Base-by-base conservation (phyloP, 2,329 filamentous ascomycete species). In the Penicillium sp. region DNA sequence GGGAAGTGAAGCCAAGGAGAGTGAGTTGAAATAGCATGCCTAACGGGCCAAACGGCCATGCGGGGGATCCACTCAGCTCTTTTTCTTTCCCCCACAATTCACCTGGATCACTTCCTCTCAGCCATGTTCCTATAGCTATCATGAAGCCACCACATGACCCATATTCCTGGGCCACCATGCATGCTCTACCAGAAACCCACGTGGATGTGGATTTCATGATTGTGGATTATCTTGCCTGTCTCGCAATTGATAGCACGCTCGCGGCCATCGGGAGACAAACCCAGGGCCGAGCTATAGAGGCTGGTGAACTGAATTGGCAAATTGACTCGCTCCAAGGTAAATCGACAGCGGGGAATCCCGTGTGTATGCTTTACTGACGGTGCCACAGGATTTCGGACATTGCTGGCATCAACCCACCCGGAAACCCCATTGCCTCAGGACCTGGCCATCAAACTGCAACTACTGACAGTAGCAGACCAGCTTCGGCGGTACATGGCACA, bases 211-310 rank as follows among this genome's bases (percentile, higher is more conserved):
- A 86, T 60, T 65, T 78, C 35, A 78, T 83, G 67, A 83, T 85
- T 44, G 71, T 85, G n/a, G 84, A 86, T 64, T 85, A 84, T 61
- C 68, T 85, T 4, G 64, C 80, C 41, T 80, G 77, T 71, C 75
- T 78, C 46, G 75, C 80, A 8, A 79, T 77, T 43, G 68, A 75
- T 21, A 67, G 71, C 39, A 70, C 80, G 5, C 67, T 84, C 33
- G 68, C 72, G 26, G 71, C 74, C 55, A 60, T 53, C 53, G 47
- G 60, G 45, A 53, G 53, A 26, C 48, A 27, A 37, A 22, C 21
- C 49, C 41, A 41, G 62, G 46, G 48, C 26, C 8, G 26, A 44
- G 33, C 43, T 33, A 19, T 26, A 11, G 22, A 31, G 10, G 21
- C 27, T 2, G 50, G 53, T 35, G 64, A 70, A 27, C 50, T 60